These are phyloP conservation scores for Isatis tinctoria DNA, from an alignment of 345 rosid genomes.

Conservation along the genomic window DNA sequence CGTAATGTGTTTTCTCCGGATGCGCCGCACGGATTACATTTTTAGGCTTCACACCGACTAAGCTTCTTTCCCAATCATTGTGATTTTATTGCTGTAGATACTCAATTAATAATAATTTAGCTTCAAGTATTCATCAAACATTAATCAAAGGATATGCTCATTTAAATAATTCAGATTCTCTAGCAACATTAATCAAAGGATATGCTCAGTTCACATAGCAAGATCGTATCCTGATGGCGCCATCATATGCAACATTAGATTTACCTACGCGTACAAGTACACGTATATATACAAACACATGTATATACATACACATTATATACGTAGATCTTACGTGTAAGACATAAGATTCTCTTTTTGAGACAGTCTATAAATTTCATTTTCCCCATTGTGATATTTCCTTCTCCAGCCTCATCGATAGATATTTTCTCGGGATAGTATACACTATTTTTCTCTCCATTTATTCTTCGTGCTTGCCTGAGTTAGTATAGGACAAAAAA, in stretches of 20 bases:
- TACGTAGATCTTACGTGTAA: conserved; percentile 19
- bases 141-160: not conserved
- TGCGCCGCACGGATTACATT: conserved; percentile 13
- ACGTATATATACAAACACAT: conserved; percentile 8
- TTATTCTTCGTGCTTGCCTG: not conserved
- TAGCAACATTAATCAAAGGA: not conserved
- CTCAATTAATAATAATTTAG: too few species aligned
- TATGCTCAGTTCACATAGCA: conserved; percentile 12
- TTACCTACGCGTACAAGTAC: conserved; percentile 12
- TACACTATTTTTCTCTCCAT: not conserved
- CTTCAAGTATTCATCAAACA: not conserved
- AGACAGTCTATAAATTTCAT: conserved; percentile 17
- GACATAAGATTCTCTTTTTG: conserved; percentile 22
- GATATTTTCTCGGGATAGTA: not conserved
- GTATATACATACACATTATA: too few species aligned
- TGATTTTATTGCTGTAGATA: conserved; percentile 7
- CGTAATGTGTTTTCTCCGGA: conserved; percentile 17
- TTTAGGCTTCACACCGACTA: conserved; percentile 15
- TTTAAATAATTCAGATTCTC: not conserved
- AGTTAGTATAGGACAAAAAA: not conserved
- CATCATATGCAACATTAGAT: conserved; percentile 28
- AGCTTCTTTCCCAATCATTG: not conserved
- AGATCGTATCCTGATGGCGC: conserved; percentile 30
- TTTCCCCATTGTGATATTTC: not conserved
- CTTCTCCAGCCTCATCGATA: conserved; percentile 7